Evolutionary conservation across 2,329 filamentous ascomycete species (phyloP), one percentile per base, ranked within the genome.

Genomic region (Ophiostoma populinum): DNA sequence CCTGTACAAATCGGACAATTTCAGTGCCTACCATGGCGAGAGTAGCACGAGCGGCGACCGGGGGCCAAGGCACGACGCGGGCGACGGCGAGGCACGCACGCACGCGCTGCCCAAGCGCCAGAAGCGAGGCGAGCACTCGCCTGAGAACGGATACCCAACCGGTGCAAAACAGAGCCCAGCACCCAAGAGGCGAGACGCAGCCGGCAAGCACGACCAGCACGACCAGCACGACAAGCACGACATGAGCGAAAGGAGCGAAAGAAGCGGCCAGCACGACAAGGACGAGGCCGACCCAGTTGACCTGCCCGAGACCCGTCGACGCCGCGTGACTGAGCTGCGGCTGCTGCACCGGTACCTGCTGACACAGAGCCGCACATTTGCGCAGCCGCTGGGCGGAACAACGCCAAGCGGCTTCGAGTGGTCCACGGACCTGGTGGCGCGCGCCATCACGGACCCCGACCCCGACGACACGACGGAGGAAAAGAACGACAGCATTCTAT

Each of bases 321-420:
- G 55, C n/a, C 53, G 55, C 9, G 25, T 54, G 24, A 55, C 52
- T 44, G 55, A 58, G 45, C 41, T 57, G 36, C 47, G 52, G 7
- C 41, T 57, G 24, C 42, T 58, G 22, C 51, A 56, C 39, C 52
- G 55, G 40, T 50, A 51, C 31, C 47, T 55, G 31, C 42, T 45
- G n/a, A 43, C 41, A 10, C 47, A 53, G 45, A 47, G 42, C 17
- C 46, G 49, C 35, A 47, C 49, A 5, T 53, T 51, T 39, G 34
- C 19, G 9, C 40, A 39, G 21, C 24, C 29, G 4, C 20, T 40
- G 24, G 19, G 24, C 27, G 27, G n/a, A 12, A 11, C 10, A 17
- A 40, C 6, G 15, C 13, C 24, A 12, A 21, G 3, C 28, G 17
- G 17, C 5, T 45, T 47, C 20, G 39, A 55, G 36, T 58, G 51